Base-by-base conservation (phyloP, 2,329 filamentous ascomycete species). In the Penicillium carneum region DNA sequence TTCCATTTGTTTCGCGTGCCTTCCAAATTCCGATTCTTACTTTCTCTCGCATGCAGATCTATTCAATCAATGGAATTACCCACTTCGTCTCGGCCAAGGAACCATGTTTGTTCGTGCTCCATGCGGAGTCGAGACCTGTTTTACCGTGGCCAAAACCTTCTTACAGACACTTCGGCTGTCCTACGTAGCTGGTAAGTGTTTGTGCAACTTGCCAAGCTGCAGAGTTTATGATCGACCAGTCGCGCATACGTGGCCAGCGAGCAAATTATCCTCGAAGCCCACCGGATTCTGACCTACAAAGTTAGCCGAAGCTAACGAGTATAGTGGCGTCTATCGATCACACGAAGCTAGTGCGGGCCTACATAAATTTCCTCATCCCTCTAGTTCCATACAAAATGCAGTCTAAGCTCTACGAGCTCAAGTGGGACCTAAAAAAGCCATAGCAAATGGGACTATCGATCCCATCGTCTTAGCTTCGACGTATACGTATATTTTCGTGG, bases 311-410 rank as follows among this genome's bases (percentile, higher is more conserved):
- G 23, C 14, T 16, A 55, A 16, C 18, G 20, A 59, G n/a, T 59
- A 62, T 10, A 51, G 49, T 31, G 43, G 60, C 2, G 29, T 51
- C 39, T 62, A 62, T 46, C 50, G 59, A 43, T 38, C 29, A 3
- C 12, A 48, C 2, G 50, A 59, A 39, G 59, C 57, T 8, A 18
- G 14, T 31, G 42, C 43, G 4, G 59, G 47, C 8, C 20, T 64
- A 1, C 47, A 62, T 33, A 3, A 16, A 16, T 63, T 59, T 6
- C 50, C 59, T 5, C 34, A 53, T 38, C 55, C 16, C 10, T 29
- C 41, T 62, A 1, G 50, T 62, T 3, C 55, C 54, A 9, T 42
- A 34, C 20, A 56, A 49, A 14, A 64, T 57, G 55, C 50, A 49
- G 29, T 20, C 34, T 1, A 62, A 62, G 55, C 42, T 62, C 20